These are phyloP conservation scores for Calonectria honghensis DNA, from an alignment of 2,329 filamentous ascomycete species.

Conservation along the genomic window DNA sequence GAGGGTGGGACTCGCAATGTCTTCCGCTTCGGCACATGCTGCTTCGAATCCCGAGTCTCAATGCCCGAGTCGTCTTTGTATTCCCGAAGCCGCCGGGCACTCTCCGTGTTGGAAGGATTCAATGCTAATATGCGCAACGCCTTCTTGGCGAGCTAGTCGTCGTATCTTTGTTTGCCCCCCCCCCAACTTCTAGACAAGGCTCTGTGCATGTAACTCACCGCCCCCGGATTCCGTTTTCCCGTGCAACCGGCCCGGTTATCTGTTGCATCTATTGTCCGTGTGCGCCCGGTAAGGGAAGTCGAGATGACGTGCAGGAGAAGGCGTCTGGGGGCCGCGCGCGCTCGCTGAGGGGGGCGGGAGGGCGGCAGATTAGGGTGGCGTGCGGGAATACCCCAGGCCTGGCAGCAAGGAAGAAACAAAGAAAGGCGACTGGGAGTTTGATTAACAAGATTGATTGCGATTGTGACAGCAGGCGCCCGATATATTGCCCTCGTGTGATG, in stretches of 20 bases:
- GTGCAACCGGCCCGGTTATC: constrained; percentile 2
- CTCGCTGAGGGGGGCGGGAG: neutral
- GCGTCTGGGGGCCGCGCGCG: neutral
- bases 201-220: neutral
- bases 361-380: neutral
- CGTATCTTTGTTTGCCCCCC: neutral
- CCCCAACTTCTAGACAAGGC: neutral
- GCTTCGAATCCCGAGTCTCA: neutral
- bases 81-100: constrained; percentile 3
- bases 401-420: neutral
- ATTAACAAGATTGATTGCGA: constrained; percentile 12
- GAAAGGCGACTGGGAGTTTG: constrained; percentile 23
- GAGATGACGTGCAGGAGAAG: constrained; percentile 12
- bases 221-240: constrained; percentile 4
- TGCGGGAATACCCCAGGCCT: neutral
- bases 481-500: neutral
- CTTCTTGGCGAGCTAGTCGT: neutral
- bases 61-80: constrained; percentile 1
- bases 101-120: neutral
- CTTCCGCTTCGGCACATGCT: constrained; percentile 4
- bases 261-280: neutral
- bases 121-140: neutral
- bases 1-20: constrained; percentile 11
- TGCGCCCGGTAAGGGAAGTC: neutral
- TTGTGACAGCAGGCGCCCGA: constrained; percentile 13